Percentiles rank a stretch among this genome's conserved stretches.
Conservation (phyloP, 306 rosid genomes). For the Fragaria ananassa region DNA sequence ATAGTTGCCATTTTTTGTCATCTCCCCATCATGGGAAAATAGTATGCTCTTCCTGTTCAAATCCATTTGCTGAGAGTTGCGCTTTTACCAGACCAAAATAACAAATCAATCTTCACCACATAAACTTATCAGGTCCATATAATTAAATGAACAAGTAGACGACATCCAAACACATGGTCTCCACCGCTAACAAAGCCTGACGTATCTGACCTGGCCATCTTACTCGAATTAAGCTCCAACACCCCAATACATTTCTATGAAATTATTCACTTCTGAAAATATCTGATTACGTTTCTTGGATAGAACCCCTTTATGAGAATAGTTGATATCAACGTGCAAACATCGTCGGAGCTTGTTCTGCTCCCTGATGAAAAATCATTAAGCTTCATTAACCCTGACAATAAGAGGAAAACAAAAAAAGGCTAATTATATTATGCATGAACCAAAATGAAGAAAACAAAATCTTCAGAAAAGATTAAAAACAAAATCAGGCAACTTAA, state of each 20-base stretch:
- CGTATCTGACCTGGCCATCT: constrained; percentile 87
- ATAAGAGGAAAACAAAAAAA: constrained; percentile 14
- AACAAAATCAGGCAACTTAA: not conserved
- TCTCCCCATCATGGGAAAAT: constrained; percentile 55
- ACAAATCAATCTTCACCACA: constrained; percentile 38
- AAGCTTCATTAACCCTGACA: constrained; percentile 78
- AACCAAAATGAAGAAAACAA: not conserved
- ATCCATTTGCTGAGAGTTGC: constrained; percentile 62
- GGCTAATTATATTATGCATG: not conserved
- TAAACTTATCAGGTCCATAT: constrained; percentile 30
- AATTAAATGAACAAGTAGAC: constrained; percentile 26
- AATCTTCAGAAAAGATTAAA: too few species aligned
- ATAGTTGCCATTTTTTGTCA: constrained; percentile 43
- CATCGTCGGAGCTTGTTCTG: constrained; percentile 66
- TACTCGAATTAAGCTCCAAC: constrained; percentile 18
- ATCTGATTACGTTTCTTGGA: constrained; percentile 91
- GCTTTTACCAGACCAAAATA: constrained; percentile 39
- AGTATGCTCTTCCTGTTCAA: constrained; percentile 54
- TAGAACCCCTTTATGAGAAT: constrained; percentile 73
- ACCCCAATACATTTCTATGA: constrained; percentile 25
- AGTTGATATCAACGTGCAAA: constrained; percentile 36
- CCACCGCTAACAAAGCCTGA: constrained; percentile 95
- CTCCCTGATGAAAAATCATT: constrained; percentile 58
- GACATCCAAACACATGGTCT: constrained; percentile 35
- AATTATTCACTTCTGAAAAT: constrained; percentile 33